A percentile compares a stretch with the other conserved stretches of the same genome.
Evolutionary conservation across 2,329 filamentous ascomycete species (phyloP).

Genomic region (Sporothrix luriei): DNA sequence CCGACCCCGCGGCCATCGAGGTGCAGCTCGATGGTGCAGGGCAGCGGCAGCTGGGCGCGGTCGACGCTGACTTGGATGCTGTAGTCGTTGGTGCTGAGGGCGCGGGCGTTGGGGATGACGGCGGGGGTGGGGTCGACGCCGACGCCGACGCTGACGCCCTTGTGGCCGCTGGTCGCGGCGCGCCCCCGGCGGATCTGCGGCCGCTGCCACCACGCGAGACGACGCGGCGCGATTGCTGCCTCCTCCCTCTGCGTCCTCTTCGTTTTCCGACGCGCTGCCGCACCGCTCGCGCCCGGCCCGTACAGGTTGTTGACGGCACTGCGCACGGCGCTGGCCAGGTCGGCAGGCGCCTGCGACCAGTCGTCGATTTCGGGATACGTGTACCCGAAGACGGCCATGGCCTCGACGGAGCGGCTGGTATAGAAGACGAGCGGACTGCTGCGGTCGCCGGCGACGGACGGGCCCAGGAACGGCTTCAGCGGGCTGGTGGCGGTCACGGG

Average conservation of each 20-base stretch:
- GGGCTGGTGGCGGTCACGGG: constrained; percentile 51
- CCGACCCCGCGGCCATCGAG: constrained; percentile 32
- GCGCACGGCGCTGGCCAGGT: constrained; percentile 64
- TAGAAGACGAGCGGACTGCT: constrained; percentile 44
- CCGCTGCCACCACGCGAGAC: background rate
- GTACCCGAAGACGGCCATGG: constrained; percentile 46
- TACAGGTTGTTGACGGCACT: constrained; percentile 62
- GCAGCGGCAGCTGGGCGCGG: constrained; percentile 45
- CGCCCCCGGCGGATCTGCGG: background rate
- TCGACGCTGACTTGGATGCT: constrained; percentile 46
- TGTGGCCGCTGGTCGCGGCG: background rate
- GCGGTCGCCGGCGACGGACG: constrained; percentile 28
- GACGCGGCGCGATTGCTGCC: background rate
- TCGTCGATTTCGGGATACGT: constrained; percentile 48
- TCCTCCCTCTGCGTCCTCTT: background rate
- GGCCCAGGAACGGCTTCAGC: constrained; percentile 54
- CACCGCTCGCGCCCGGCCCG: constrained; percentile 31
- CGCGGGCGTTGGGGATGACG: constrained; percentile 1
- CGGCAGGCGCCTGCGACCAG: constrained; percentile 57
- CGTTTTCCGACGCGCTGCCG: background rate
- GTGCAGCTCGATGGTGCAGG: constrained; percentile 45
- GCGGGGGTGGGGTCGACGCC: background rate
- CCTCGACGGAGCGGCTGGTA: constrained; percentile 45
- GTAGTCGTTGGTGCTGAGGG: constrained; percentile 40
- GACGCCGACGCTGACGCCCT: too few species aligned